Percentiles rank a stretch among this genome's conserved stretches.
Conservation (phyloP, 176 grass and related monocot genomes). For the Urochloa ruziziensis region DNA sequence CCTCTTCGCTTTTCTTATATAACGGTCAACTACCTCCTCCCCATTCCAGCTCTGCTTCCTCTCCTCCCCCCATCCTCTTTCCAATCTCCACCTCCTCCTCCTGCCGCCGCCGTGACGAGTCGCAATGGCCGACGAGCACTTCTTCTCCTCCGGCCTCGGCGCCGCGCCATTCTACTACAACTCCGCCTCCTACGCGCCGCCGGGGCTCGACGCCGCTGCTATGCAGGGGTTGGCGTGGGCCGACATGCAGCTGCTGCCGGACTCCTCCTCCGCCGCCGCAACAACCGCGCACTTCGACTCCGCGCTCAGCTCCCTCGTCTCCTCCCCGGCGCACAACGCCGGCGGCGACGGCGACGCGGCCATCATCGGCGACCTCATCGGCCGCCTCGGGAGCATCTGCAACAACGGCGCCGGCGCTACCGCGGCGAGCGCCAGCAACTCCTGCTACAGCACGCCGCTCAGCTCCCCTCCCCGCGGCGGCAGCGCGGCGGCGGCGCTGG, state of each 20-base stretch:
- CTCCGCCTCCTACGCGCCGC: not conserved
- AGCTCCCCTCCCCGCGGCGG: conserved; percentile 48
- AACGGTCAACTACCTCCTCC: conserved; percentile 49
- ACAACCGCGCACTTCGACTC: conserved; percentile 51
- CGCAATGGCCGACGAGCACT: conserved; percentile 45
- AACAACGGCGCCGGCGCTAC: not conserved
- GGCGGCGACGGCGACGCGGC: conserved; percentile 6
- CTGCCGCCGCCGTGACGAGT: not conserved
- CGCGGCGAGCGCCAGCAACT: conserved; percentile 33
- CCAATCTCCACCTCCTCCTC: not conserved
- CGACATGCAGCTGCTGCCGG: not conserved
- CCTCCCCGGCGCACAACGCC: conserved; percentile 26
- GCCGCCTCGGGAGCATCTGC: conserved; percentile 72
- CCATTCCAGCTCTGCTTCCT: not conserved
- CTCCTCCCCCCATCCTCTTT: not conserved
- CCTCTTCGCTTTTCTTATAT: conserved; percentile 29
- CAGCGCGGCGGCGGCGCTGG: not conserved
- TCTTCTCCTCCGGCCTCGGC: conserved; percentile 20
- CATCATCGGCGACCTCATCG: conserved; percentile 65
- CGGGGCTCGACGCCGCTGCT: not conserved
- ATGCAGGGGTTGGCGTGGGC: conserved; percentile 20
- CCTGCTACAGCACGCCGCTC: conserved; percentile 63
- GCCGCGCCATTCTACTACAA: not conserved
- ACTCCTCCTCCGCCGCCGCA: conserved; percentile 12
- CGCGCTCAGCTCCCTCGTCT: conserved; percentile 61